Evolutionary conservation across 1,284 basidiomycete genomes (phyloP), one percentile per base, ranked within the genome.

Genomic region (Leccinum subrobustum): DNA sequence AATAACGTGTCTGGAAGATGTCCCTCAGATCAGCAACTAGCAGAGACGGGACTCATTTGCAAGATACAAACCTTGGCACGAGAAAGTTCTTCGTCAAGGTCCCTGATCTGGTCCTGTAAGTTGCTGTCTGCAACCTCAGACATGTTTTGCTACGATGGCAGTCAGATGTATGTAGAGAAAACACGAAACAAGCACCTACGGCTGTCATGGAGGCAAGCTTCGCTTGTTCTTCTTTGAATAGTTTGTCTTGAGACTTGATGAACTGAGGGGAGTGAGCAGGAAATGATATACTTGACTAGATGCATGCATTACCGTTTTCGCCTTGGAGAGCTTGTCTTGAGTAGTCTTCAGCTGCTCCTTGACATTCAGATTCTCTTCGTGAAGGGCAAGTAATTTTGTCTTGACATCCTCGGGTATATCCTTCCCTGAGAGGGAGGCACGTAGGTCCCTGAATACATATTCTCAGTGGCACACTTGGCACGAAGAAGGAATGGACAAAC

Each of bases 231-330:
- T 91, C 88, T 67, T 89, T 91, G 76, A 93, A 90, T 33, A 94
- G 79, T 66, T 92, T 92, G 77, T 96, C 94, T 74, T 97, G 95
- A 57, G 88, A 83, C 74, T 93, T 93, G 79, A 97, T 95, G 75
- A 96, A 95, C 89, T 94, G 67, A 18, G 47, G 62, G 25, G 44
- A 39, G 4, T 65, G n/a, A 70, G 54, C 33, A 60, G 11, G 14
- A 53, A 3, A 29, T 25, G 11, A 1, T 6, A 53, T 9, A 23
- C 35, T 39, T 16, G n/a, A 37, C 7, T 8, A 29, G 44, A 58
- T 48, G 9, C 11, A 54, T 7, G 16, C 2, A 80, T 62, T 69
- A 93, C 92, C 66, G 82, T 80, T 67, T 87, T 88, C 4, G 94
- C 93, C 75, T 95, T 95, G 64, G 81, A 73, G 54, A 97, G 80